Percentiles rank a stretch among this genome's conserved stretches.
These are phyloP conservation scores for Tarenaya hassleriana DNA, from an alignment of 345 rosid genomes.

Conservation along the genomic window DNA sequence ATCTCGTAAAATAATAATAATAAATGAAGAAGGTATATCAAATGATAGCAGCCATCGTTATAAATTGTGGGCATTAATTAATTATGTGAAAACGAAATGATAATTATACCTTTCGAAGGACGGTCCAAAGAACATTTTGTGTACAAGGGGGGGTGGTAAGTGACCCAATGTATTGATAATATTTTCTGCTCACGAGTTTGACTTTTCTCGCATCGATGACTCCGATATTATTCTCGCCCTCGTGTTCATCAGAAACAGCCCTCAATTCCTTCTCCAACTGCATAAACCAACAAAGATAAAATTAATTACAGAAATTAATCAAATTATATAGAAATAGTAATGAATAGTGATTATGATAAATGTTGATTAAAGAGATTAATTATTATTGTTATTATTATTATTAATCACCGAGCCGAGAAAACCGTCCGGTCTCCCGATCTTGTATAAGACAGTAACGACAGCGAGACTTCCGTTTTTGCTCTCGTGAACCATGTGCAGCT, in stretches of 20 bases:
- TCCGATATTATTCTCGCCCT: slow-evolving; percentile 36
- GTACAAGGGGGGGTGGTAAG: slow-evolving; percentile 90
- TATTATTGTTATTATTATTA: too few species aligned
- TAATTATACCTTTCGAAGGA: slow-evolving; percentile 45
- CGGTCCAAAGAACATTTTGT: slow-evolving; percentile 63
- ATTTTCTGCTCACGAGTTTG: slow-evolving; percentile 50
- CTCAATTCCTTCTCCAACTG: slow-evolving; percentile 41
- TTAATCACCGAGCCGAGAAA: slow-evolving; percentile 52
- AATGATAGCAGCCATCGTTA: background rate
- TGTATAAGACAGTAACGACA: slow-evolving; percentile 69
- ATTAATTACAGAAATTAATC: background rate
- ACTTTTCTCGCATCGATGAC: slow-evolving; percentile 44
- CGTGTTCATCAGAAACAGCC: slow-evolving; percentile 24
- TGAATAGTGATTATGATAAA: too few species aligned
- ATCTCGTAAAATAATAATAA: slow-evolving; percentile 1
- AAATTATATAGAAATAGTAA: too few species aligned
- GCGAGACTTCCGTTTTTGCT: slow-evolving; percentile 47
- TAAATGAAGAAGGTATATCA: background rate
- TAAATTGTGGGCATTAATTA: background rate
- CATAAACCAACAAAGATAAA: background rate
- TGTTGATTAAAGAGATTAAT: too few species aligned
- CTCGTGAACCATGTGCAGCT: slow-evolving; percentile 75
- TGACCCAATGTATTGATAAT: slow-evolving; percentile 74
- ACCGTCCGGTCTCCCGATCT: slow-evolving; percentile 55
- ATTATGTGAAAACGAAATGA: background rate